Percentiles rank a stretch among this genome's conserved stretches.
Conservation (phyloP, 148 eudicot species). For the Chenopodium formosanum region DNA sequence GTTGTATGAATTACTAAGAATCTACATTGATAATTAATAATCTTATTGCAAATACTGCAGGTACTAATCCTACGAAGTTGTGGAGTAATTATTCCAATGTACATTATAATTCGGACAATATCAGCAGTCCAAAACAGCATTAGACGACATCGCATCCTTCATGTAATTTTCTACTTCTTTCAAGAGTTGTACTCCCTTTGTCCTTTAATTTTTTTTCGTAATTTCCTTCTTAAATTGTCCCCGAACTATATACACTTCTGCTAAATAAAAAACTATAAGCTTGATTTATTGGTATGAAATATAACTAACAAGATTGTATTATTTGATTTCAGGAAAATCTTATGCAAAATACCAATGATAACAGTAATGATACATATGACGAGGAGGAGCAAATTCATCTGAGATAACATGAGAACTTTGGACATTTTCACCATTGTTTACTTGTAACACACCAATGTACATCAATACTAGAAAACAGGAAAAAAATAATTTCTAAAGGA, state of each 20-base stretch:
- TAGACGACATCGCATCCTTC: constrained; percentile 37
- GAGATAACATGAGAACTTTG: background rate
- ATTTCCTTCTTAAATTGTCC: background rate
- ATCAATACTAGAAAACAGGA: constrained; percentile 8
- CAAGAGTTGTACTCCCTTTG: background rate
- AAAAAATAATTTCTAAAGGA: background rate
- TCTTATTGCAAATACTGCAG: constrained; percentile 34
- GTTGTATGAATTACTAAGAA: no score
- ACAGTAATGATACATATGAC: background rate
- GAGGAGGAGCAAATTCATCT: constrained; percentile 19
- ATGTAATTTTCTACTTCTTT: constrained; percentile 18
- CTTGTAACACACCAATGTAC: constrained; percentile 15
- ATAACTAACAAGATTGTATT: background rate
- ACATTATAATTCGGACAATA: constrained; percentile 47
- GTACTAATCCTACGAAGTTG: constrained; percentile 49
- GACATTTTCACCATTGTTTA: background rate
- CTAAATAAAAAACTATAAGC: background rate
- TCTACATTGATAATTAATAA: background rate
- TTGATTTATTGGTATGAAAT: background rate
- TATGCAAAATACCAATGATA: constrained; percentile 13
- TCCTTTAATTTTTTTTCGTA: background rate
- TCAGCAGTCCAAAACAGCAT: constrained; percentile 49
- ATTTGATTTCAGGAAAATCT: constrained; percentile 12
- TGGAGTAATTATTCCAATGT: constrained; percentile 82
- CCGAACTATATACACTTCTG: no score